Evolutionary conservation across 495 filamentous ascomycete genomes (phyloP).

Genomic region (Aspergillus ostianus): DNA sequence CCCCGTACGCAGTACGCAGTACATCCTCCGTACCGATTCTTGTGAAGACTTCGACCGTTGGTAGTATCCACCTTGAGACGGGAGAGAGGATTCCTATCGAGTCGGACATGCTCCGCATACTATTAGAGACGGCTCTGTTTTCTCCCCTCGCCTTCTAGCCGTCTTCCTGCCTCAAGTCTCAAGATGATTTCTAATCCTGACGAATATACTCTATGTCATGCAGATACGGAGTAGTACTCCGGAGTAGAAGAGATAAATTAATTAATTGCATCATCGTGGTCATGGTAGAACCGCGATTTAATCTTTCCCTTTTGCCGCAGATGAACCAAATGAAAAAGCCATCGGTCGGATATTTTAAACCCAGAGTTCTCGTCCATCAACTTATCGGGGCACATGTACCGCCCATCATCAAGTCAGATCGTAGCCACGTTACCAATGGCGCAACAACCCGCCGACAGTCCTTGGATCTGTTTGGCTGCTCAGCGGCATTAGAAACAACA

Average conservation of each 20-base stretch:
- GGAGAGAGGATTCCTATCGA: not conserved
- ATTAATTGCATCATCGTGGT: not conserved
- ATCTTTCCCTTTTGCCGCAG: not conserved
- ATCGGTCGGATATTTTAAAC: not conserved
- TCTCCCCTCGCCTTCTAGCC: not conserved
- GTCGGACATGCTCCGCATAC: not conserved
- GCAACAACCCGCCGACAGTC: slow-evolving; percentile 6
- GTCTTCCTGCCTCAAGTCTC: too few relatives aligned
- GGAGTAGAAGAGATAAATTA: not conserved
- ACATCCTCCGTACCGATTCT: not conserved
- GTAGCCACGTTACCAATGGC: slow-evolving; percentile 16
- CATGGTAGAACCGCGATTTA: not conserved
- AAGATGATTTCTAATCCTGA: not conserved
- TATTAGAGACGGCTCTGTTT: not conserved
- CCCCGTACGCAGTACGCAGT: not conserved
- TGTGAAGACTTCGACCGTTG: slow-evolving; percentile 1
- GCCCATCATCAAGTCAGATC: slow-evolving; percentile 12
- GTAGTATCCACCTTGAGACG: not conserved
- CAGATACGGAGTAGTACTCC: too few relatives aligned
- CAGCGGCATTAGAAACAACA: not conserved
- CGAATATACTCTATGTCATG: not conserved
- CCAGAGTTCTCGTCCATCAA: too few relatives aligned
- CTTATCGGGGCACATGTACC: not conserved
- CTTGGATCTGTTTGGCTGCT: slow-evolving; percentile 5
- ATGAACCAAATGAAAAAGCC: not conserved